Evolutionary conservation across 2,329 filamentous ascomycete species (phyloP), one percentile per base, ranked within the genome.

Genomic region (Westerdykella sp.): DNA sequence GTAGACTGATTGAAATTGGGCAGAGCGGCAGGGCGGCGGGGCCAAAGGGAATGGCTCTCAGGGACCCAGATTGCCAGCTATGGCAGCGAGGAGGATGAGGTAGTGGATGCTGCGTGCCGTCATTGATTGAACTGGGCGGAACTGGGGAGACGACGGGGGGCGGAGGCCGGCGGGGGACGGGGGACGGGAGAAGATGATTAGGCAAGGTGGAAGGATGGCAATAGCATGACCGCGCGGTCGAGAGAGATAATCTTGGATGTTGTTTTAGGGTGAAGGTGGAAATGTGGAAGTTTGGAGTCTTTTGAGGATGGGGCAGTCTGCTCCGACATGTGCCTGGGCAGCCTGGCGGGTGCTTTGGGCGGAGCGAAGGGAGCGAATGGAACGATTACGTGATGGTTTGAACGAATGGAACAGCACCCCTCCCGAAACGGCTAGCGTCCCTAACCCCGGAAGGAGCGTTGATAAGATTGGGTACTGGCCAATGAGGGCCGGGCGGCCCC

Each of bases 91-190:
- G 50, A 69, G 66, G 38, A 69, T 65, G 56, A 69, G 65, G 51
- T 68, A 64, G 57, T 64, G 56, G 53, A 66, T 66, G 56, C 58
- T 67, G 55, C 63, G 63, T 56, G 63, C 61, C 54, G 67, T 69
- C 67, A 69, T 69, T 69, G 65, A 69, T 69, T 69, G 65, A 66
- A 60, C 50, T 22, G 31, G 39, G 11, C 11, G 30, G 35, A 37
- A 31, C 25, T 13, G 54, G 51, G 44, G 50, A 51, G 44, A 34
- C 39, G 28, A 39, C 41, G 45, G 45, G 34, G 38, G 40, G 51
- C 31, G 28, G 37, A 32, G 39, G 39, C 28, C 43, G 54, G 51
- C 40, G 39, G 42, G 37, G 44, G 12, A 34, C 7, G 15, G 18
- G 41, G 21, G n/a, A 28, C n/a, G 10, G 36, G 15, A 46, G 50